Base-by-base conservation (phyloP, 2,329 filamentous ascomycete species). In the Ustilaginoidea virens region DNA sequence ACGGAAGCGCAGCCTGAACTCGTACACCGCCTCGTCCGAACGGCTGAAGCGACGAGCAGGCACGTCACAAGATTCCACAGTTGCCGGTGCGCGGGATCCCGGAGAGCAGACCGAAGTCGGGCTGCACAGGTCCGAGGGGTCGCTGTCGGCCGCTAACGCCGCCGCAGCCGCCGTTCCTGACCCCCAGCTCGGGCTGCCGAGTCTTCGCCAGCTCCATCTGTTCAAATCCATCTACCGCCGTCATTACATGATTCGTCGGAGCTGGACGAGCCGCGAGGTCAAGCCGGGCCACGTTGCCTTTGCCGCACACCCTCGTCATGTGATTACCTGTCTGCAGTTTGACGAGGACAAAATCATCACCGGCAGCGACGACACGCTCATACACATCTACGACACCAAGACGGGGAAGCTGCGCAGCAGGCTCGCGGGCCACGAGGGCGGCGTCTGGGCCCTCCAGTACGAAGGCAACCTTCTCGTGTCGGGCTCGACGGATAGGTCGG, bases 301-400 rank as follows among this genome's bases (percentile, higher is more conserved):
- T 53, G 76, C 83, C n/a, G 90, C 90, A 5, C 90, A 98, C 47
- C 83, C 90, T 35, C 75, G 83, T 19, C 87, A 96, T 56, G 90
- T 98, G 36, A 92, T 98, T 29, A 98, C 90, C 11, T 98, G 90
- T 48, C 66, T 98, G 30, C 86, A 98, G 49, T 98, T 98, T 44
- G 90, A 98, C 46, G 81, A 86, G 27, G 86, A 98, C 61, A 96
- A 96, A 56, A 94, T 98, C 40, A 69, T 98, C 40, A 98, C 90
- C 2, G 90, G 90, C 16, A 96, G 87, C 46, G 90, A 98, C 49
- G 90, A 98, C 48, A 93, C 86, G 4, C 76, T 94, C 37, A 98
- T 98, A 44, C 86, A 98, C 44, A 85, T 98, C 18, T 98, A 96
- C 51, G 86, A 96, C 47, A 96, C 90, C 9, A 92, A 90, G 56